Evolutionary conservation across 2,329 filamentous ascomycete genomes (phyloP), one percentile per base, ranked within the genome.

Genomic region (Sclerotinia sclerotiorum): DNA sequence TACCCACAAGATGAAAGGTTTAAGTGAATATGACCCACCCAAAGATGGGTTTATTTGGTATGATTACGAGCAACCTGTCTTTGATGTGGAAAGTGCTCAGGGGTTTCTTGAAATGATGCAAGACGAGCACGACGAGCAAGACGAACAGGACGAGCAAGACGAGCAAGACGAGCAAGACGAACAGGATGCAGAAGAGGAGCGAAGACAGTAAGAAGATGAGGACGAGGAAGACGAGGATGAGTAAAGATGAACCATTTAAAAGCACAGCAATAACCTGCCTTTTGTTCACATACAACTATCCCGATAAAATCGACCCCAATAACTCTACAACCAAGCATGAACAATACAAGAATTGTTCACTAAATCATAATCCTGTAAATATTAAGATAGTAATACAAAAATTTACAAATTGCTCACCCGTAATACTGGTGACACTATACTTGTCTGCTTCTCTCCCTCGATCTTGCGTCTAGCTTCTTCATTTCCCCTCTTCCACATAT

Each of bases 401-500:
- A 8, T 51, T 39, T 63, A 63, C 46, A 63, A 35, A 63, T 51
- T 21, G 46, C 46, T 39, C 21, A 39, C n/a, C 27, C 29, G 4
- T 39, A 15, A 63, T 63, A 21, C 46, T 63, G 60, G 46, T 27
- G 46, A 51, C 39, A 42, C 46, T 10, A 51, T 32, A 63, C 21
- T 51, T 48, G 42, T 8, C 15, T 17, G 13, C 17, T 57, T 39
- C 24, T 67, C 63, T 24, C 66, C 62, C 58, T 69, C 65, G 24
- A 72, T 73, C 56, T 68, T 74, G 55, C 62, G 57, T 60, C 72
- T 73, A 10, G 79, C 80, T 71, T 77, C 73, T 58, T 77, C 78
- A 73, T 88, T 88, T 29, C 82, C 74, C 62, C 81, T 79, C 74
- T 77, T 79, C 87, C 87, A 88, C 85, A 87, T 86, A 10, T 78